These are phyloP conservation scores for Talaromyces amestolkiae DNA, from an alignment of 2,329 filamentous ascomycete genomes.

Conservation along the genomic window DNA sequence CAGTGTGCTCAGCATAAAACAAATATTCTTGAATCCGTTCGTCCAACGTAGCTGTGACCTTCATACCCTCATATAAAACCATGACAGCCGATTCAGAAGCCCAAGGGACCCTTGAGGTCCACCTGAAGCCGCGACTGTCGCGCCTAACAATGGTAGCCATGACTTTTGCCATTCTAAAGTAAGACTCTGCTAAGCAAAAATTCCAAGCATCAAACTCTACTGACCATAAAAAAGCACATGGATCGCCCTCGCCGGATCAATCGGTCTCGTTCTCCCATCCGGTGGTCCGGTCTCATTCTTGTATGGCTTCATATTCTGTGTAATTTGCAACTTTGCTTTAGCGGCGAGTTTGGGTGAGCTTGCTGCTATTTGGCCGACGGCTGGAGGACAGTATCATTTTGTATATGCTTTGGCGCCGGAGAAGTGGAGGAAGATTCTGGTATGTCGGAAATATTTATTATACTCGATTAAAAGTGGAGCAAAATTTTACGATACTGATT, in stretches of 20 bases:
- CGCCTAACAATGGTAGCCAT: neutral
- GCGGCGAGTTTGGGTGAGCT: neutral
- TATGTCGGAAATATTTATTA: neutral
- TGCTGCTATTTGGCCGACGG: neutral
- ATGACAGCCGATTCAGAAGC: neutral
- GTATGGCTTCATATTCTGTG: neutral
- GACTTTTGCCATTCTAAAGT: neutral
- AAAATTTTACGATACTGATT: neutral
- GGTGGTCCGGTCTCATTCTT: neutral
- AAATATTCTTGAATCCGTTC: neutral
- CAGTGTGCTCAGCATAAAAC: neutral
- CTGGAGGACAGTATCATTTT: conserved; percentile 1
- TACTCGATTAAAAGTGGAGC: neutral
- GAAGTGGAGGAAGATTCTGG: neutral
- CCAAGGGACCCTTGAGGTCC: neutral
- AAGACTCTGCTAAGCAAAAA: neutral
- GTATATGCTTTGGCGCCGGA: neutral
- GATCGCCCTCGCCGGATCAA: conserved; percentile 4
- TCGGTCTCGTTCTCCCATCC: conserved; percentile 5
- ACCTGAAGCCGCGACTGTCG: neutral
- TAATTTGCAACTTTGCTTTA: neutral
- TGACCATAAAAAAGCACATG: neutral
- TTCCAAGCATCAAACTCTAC: neutral
- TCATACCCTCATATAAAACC: neutral
- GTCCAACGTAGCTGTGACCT: neutral